Evolutionary conservation across 2,329 filamentous ascomycete genomes (phyloP).

Genomic region (Exserohilum turcica): DNA sequence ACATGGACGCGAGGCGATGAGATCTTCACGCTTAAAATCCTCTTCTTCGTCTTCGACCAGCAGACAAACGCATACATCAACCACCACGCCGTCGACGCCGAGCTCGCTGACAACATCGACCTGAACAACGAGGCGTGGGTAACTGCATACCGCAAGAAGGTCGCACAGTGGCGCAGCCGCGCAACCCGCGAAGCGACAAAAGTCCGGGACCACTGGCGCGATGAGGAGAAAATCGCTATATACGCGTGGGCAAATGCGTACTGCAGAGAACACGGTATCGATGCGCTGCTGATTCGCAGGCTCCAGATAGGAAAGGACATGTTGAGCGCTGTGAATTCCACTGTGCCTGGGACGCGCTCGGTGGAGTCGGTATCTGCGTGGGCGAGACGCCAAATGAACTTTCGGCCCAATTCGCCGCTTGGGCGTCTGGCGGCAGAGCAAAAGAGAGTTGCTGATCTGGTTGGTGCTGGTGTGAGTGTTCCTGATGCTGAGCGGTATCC

Average conservation of each 20-base stretch:
- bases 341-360: neutral
- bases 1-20: neutral
- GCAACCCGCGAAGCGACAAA: neutral
- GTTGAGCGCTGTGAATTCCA: neutral
- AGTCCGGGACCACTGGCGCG: neutral
- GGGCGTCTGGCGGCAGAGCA: neutral
- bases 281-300: neutral
- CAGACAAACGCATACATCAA: neutral
- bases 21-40: neutral
- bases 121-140: neutral
- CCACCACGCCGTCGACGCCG: neutral
- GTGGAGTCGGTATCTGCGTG: neutral
- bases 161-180: neutral
- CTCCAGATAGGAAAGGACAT: neutral
- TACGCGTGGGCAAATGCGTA: neutral
- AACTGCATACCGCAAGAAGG: neutral
- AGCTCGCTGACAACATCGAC: neutral
- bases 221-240: neutral
- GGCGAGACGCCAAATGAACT: neutral
- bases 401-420: neutral
- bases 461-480: neutral
- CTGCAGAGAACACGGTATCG: neutral
- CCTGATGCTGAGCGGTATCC: neutral
- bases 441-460: neutral
- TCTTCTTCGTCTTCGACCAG: slow-evolving; percentile 4